Percentiles rank a stretch among this genome's conserved stretches.
phyloP scores from a whole-genome alignment of 192 early-diverging fungal genomes.

The Entomortierella beljakovae region DNA sequence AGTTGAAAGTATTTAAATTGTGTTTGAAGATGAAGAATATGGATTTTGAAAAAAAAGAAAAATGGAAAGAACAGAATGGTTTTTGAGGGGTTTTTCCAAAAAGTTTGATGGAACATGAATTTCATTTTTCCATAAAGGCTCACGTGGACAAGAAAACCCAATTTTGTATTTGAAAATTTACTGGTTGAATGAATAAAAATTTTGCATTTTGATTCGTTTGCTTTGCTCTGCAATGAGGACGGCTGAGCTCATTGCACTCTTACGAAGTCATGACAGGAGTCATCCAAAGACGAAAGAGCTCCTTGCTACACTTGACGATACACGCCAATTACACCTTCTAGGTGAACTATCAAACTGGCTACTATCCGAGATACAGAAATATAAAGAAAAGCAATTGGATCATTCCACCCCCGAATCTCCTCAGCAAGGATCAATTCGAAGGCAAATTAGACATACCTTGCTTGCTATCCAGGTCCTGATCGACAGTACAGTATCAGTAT shows the following conservation, averaged over 20 bases:
- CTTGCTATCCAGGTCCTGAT: constrained; percentile 27
- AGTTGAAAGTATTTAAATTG: too few relatives aligned
- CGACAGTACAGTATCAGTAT: background rate
- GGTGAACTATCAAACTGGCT: constrained; percentile 50
- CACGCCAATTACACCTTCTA: constrained; percentile 31
- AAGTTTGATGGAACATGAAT: too few relatives aligned
- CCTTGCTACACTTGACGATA: constrained; percentile 12
- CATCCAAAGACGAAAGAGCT: background rate
- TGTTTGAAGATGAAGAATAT: too few relatives aligned
- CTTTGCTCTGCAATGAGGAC: constrained; percentile 21
- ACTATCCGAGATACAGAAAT: constrained; percentile 23
- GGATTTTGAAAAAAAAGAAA: too few relatives aligned
- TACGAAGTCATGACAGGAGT: constrained; percentile 34
- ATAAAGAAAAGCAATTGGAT: constrained; percentile 18
- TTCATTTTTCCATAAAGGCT: too few relatives aligned
- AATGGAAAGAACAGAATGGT: too few relatives aligned
- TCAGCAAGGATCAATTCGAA: constrained; percentile 18
- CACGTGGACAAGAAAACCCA: too few relatives aligned
- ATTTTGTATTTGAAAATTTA: too few relatives aligned
- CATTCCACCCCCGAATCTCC: constrained; percentile 11
- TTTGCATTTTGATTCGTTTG: background rate
- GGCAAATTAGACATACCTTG: constrained; percentile 38
- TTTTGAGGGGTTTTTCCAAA: too few relatives aligned
- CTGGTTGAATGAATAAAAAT: too few relatives aligned
- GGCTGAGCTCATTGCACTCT: constrained; percentile 36